phyloP scores from a whole-genome alignment of 345 rosid species.

The Aquilaria sinensis region DNA sequence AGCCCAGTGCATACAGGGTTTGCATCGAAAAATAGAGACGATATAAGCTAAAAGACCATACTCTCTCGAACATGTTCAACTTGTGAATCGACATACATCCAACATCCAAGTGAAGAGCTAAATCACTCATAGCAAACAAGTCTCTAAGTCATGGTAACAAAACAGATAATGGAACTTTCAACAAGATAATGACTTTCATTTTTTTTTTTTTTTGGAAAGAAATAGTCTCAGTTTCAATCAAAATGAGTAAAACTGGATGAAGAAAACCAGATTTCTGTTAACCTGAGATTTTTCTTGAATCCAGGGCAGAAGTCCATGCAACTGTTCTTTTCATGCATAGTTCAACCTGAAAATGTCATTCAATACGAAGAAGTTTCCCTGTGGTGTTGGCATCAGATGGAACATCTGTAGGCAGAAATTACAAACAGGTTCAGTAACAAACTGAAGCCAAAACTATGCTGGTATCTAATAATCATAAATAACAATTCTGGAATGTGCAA shows the following conservation, averaged over 20 bases:
- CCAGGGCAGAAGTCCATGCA: not conserved
- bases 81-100: too few species aligned
- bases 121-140: constrained; percentile 18
- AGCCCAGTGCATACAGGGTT: too few species aligned
- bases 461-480: too few species aligned
- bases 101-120: not conserved
- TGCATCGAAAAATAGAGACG: too few species aligned
- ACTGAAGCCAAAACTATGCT: too few species aligned
- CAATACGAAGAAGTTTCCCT: constrained; percentile 85
- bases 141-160: constrained; percentile 14
- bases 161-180: constrained; percentile 6
- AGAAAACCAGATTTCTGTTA: constrained; percentile 11
- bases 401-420: constrained; percentile 61
- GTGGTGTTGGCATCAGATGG: constrained; percentile 96
- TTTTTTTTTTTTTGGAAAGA: not conserved
- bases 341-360: constrained; percentile 98
- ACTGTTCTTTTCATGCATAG: constrained; percentile 54
- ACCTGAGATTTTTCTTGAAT: constrained; percentile 4
- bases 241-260: constrained; percentile 18
- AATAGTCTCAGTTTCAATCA: constrained; percentile 13
- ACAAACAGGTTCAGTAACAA: not conserved
- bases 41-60: too few species aligned
- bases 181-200: too few species aligned
- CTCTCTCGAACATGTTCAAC: too few species aligned
- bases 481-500: too few species aligned